phyloP scores from a whole-genome alignment of 352 stramenopile genomes.

The Phytophthora europaea region DNA sequence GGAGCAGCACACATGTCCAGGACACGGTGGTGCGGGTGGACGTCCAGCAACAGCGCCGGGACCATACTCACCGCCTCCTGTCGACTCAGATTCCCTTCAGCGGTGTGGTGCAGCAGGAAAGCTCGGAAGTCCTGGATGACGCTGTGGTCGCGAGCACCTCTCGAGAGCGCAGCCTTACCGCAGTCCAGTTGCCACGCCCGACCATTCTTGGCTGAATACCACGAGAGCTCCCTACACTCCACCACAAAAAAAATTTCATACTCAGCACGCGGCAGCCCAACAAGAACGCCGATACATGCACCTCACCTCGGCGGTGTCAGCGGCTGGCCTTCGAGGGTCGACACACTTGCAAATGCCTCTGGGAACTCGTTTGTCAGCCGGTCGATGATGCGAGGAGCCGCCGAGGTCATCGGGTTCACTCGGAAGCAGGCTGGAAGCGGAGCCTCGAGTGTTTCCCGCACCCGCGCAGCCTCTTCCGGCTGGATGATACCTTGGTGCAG shows the following conservation, averaged over 20 bases:
- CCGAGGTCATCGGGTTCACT: constrained; percentile 58
- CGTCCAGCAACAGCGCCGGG: constrained; percentile 96
- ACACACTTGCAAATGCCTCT: constrained; percentile 46
- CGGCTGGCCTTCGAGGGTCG: constrained; percentile 31
- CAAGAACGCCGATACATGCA: background rate
- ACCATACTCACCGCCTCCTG: constrained; percentile 99
- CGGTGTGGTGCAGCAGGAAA: constrained; percentile 94
- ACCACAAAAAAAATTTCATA: background rate
- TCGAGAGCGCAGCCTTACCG: constrained; percentile 71
- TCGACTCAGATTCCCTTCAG: constrained; percentile 93
- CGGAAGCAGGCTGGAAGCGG: constrained; percentile 80
- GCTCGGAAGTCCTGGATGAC: constrained; percentile 90
- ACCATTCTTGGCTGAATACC: constrained; percentile 66
- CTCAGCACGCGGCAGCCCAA: background rate
- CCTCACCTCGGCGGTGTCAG: constrained; percentile 49
- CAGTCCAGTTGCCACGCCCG: constrained; percentile 82
- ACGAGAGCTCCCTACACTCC: constrained; percentile 54
- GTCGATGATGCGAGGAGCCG: constrained; percentile 49
- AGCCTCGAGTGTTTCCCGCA: constrained; percentile 60
- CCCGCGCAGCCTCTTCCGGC: constrained; percentile 46
- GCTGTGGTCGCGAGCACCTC: constrained; percentile 59
- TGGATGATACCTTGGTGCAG: constrained; percentile 73
- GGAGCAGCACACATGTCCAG: constrained; percentile 93
- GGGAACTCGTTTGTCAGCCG: constrained; percentile 60
- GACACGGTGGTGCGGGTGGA: constrained; percentile 85